Percentiles rank a stretch among this genome's conserved stretches.
These are phyloP conservation scores for Akanthomyces dipterigenus DNA, from an alignment of 2,329 filamentous ascomycete species.

Conservation along the genomic window DNA sequence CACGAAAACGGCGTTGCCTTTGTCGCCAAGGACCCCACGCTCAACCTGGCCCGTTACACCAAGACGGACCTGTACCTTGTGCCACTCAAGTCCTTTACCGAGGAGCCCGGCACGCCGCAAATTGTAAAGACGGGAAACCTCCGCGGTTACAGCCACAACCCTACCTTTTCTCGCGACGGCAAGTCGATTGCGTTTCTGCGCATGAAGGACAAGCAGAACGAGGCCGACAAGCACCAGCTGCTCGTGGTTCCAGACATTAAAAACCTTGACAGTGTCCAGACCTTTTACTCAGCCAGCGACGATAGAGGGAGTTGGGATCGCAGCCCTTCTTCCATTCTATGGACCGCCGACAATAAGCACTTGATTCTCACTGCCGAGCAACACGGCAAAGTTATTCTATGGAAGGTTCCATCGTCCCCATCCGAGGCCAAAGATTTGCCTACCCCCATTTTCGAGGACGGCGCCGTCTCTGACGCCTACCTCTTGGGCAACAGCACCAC, in stretches of 20 bases:
- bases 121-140: slow-evolving; percentile 48
- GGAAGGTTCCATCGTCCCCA: slow-evolving; percentile 52
- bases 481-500: slow-evolving; percentile 40
- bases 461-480: slow-evolving; percentile 47
- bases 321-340: slow-evolving; percentile 49
- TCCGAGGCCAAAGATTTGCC: slow-evolving; percentile 42
- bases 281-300: slow-evolving; percentile 56
- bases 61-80: slow-evolving; percentile 77
- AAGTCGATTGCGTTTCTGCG: slow-evolving; percentile 67
- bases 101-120: slow-evolving; percentile 44
- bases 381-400: slow-evolving; percentile 55
- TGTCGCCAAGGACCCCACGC: slow-evolving; percentile 64
- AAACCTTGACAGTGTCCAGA: slow-evolving; percentile 50
- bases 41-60: slow-evolving; percentile 68
- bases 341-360: slow-evolving; percentile 52
- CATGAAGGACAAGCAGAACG: slow-evolving; percentile 72
- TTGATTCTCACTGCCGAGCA: slow-evolving; percentile 72
- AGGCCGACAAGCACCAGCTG: slow-evolving; percentile 64
- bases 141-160: slow-evolving; percentile 57
- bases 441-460: slow-evolving; percentile 42
- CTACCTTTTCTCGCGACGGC: slow-evolving; percentile 69
- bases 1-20: slow-evolving; percentile 60
- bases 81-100: slow-evolving; percentile 54
- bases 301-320: slow-evolving; percentile 58
- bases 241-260: slow-evolving; percentile 56